Evolutionary conservation across 148 eudicot species (phyloP).

Genomic region (Rheum nobile): DNA sequence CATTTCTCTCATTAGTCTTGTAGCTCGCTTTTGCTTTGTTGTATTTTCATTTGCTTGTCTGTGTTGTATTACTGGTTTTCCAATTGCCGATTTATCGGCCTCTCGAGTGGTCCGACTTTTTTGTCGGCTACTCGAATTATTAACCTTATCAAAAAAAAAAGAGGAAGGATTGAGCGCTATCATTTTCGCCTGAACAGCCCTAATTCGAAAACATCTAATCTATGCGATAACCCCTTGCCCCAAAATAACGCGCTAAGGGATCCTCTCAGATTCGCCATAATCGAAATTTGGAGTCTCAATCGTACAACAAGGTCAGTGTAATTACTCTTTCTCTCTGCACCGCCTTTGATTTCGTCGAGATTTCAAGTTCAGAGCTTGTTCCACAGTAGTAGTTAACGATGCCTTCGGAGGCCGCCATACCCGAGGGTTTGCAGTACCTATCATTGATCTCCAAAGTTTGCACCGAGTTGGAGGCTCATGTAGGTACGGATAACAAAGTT

Average conservation of each 20-base stretch:
- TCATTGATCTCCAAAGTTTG: slow-evolving; percentile 77
- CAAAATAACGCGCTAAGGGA: not conserved
- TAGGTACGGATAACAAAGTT: slow-evolving; percentile 54
- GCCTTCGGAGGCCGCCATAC: not conserved
- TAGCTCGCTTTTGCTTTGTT: no score
- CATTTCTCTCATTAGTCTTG: no score
- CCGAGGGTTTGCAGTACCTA: slow-evolving; percentile 49
- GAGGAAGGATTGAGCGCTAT: no score
- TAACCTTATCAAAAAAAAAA: no score
- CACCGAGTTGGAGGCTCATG: slow-evolving; percentile 60
- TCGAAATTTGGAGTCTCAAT: not conserved
- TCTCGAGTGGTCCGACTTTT: no score
- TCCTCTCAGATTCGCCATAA: not conserved
- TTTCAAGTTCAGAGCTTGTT: not conserved
- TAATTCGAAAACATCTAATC: no score
- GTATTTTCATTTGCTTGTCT: no score
- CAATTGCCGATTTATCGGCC: no score
- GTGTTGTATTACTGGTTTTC: no score
- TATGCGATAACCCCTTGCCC: no score
- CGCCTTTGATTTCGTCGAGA: not conserved
- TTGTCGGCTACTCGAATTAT: no score
- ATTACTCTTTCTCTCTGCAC: not conserved
- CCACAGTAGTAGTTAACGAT: not conserved
- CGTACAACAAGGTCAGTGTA: not conserved
- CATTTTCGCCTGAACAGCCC: no score